A percentile compares a stretch with the other conserved stretches of the same genome.
Evolutionary conservation across 2,329 filamentous ascomycete genomes (phyloP).

Genomic region (Arachnomyces sp.): DNA sequence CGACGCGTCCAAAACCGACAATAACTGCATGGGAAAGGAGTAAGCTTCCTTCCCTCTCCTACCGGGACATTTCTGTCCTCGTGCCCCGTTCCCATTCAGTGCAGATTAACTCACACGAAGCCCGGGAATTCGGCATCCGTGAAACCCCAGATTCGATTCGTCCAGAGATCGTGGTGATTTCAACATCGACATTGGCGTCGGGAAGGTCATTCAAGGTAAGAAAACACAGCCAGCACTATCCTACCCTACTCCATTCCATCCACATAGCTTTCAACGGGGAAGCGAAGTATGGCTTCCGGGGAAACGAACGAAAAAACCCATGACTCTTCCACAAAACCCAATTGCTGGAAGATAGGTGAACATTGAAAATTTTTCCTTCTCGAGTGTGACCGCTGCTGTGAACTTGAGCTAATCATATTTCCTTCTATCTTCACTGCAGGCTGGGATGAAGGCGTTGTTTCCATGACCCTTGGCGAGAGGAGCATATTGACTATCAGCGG

Average conservation of each 20-base stretch:
- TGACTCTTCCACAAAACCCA: background rate
- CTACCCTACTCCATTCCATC: background rate
- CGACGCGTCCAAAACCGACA: constrained; percentile 52
- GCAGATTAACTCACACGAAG: background rate
- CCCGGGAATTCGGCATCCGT: background rate
- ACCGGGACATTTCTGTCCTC: background rate
- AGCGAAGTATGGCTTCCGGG: background rate
- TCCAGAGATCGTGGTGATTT: constrained; percentile 69
- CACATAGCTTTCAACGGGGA: background rate
- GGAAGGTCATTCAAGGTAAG: constrained; percentile 78
- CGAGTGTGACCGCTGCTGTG: background rate
- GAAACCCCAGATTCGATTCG: constrained; percentile 68
- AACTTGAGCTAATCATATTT: constrained; percentile 1
- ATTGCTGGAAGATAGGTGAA: background rate
- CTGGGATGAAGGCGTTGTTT: constrained; percentile 76
- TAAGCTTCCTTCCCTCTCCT: constrained; percentile 39
- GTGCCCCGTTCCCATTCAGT: background rate
- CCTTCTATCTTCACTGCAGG: constrained; percentile 40
- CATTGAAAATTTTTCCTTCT: background rate
- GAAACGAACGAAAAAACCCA: background rate
- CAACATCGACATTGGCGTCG: constrained; percentile 68
- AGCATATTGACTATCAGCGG: constrained; percentile 72
- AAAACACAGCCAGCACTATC: background rate
- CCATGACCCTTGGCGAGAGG: constrained; percentile 89
- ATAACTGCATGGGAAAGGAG: constrained; percentile 61